Evolutionary conservation across 2,329 filamentous ascomycete genomes (phyloP).

Genomic region (Claviceps maximensis): DNA sequence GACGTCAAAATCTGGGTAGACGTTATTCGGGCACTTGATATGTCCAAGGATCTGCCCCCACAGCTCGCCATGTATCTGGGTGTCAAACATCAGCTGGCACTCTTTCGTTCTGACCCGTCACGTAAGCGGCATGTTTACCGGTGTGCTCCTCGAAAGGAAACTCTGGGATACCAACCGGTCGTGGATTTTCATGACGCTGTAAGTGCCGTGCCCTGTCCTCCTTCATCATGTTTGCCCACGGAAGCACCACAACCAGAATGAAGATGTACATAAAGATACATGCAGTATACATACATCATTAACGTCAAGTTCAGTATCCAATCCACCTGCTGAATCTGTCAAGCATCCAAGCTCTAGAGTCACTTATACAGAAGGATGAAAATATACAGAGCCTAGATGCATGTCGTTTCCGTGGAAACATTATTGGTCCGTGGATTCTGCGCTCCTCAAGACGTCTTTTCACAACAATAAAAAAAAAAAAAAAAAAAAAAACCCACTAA

Average conservation of each 20-base stretch:
- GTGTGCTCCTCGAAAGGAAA: conserved; percentile 43
- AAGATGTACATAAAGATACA: background rate
- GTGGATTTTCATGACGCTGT: conserved; percentile 60
- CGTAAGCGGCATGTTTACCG: conserved; percentile 44
- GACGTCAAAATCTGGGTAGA: conserved; percentile 55
- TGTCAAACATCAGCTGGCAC: conserved; percentile 47
- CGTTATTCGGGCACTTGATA: conserved; percentile 38
- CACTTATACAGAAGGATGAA: conserved; percentile 38
- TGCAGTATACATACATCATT: background rate
- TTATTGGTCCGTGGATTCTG: conserved; percentile 38
- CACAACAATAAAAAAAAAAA: too few species aligned
- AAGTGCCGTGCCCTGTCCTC: conserved; percentile 18
- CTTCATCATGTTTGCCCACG: background rate
- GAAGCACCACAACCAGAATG: background rate
- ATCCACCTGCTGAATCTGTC: conserved; percentile 54
- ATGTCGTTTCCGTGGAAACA: conserved; percentile 56
- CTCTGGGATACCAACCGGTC: conserved; percentile 49
- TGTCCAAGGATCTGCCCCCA: conserved; percentile 43
- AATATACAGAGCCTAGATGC: conserved; percentile 40
- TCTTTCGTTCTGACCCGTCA: conserved; percentile 54
- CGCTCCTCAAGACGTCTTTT: background rate
- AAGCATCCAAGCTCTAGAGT: conserved; percentile 48
- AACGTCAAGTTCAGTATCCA: conserved; percentile 39
- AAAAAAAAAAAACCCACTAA: too few species aligned
- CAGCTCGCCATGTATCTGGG: conserved; percentile 55